phyloP scores from a whole-genome alignment of 805 yeast species.

The Priceomyces carsonii region DNA sequence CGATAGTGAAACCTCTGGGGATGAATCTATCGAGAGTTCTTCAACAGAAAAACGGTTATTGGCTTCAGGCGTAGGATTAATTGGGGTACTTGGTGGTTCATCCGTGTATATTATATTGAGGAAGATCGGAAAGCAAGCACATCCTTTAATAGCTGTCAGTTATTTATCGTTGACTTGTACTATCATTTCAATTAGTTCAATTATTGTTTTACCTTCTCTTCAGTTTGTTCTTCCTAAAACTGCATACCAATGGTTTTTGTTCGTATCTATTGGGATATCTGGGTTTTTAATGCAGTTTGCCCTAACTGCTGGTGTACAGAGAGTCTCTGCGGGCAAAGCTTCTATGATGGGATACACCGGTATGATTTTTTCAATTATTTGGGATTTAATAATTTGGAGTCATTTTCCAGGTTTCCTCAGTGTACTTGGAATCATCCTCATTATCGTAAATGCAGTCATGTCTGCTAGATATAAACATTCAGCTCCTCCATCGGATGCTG shows the following conservation, averaged over 20 bases:
- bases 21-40: constrained; percentile 49
- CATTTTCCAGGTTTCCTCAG: constrained; percentile 73
- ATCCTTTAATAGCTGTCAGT: constrained; percentile 77
- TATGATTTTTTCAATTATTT: constrained; percentile 72
- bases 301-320: constrained; percentile 79
- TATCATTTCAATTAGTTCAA: constrained; percentile 52
- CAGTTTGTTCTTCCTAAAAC: constrained; percentile 62
- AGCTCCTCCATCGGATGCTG: constrained; percentile 6
- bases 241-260: constrained; percentile 64
- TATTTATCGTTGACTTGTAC: constrained; percentile 68
- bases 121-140: constrained; percentile 74
- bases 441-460: constrained; percentile 62
- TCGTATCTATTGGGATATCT: constrained; percentile 62
- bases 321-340: constrained; percentile 76
- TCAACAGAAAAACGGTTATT: constrained; percentile 55
- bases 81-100: constrained; percentile 72
- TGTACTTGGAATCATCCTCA: constrained; percentile 65
- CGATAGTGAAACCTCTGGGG: constrained; percentile 26
- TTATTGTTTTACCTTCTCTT: constrained; percentile 57
- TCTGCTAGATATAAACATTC: constrained; percentile 51
- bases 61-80: constrained; percentile 63
- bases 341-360: constrained; percentile 75
- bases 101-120: constrained; percentile 69
- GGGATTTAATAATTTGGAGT: constrained; percentile 73
- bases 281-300: constrained; percentile 84